A percentile compares a stretch with the other conserved stretches of the same genome.
These are phyloP conservation scores for Litchi chinensis DNA, from an alignment of 345 rosid genomes.

Conservation along the genomic window DNA sequence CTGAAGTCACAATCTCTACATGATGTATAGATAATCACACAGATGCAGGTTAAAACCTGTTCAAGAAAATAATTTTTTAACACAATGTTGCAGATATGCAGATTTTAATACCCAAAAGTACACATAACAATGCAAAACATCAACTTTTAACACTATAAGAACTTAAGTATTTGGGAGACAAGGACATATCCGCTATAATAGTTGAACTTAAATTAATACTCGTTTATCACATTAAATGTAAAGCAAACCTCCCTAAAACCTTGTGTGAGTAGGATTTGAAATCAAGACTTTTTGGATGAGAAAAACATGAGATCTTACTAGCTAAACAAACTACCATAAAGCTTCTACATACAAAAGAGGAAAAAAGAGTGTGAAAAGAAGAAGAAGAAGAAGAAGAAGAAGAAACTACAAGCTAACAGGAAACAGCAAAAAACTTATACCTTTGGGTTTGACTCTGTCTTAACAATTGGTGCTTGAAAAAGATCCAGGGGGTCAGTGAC, in stretches of 20 bases:
- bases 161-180: neutral
- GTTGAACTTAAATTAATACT: neutral
- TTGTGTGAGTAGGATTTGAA: neutral
- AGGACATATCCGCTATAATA: neutral
- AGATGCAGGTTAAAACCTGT: neutral
- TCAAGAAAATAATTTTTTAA: neutral
- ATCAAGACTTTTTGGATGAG: neutral
- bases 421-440: constrained; percentile 32
- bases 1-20: neutral
- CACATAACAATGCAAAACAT: neutral
- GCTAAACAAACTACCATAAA: neutral
- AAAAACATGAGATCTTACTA: neutral
- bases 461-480: constrained; percentile 67
- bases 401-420: neutral
- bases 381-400: neutral
- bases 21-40: neutral
- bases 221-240: neutral
- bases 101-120: neutral
- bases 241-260: neutral
- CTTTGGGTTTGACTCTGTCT: constrained; percentile 84
- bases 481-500: constrained; percentile 73
- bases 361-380: too few species aligned
- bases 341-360: constrained; percentile 2
- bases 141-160: neutral
- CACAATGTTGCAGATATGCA: neutral